phyloP scores from a whole-genome alignment of 495 filamentous ascomycete genomes.

The Penicillium cataractarum region DNA sequence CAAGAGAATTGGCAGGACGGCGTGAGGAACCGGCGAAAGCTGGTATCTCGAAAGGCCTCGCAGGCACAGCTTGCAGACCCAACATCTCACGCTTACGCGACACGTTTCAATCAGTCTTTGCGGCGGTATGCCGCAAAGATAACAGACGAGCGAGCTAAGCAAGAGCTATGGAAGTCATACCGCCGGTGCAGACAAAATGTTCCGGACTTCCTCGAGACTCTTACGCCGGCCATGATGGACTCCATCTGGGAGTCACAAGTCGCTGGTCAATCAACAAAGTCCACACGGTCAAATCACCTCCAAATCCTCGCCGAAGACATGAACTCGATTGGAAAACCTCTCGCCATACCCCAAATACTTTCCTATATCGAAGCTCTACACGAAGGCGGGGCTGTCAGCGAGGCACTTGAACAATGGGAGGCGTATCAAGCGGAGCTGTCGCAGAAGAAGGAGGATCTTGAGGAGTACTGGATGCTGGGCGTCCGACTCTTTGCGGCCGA shows the following conservation, averaged over 20 bases:
- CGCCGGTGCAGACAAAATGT: slow-evolving; percentile 46
- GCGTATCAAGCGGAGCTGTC: slow-evolving; percentile 56
- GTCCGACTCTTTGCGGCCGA: slow-evolving; percentile 64
- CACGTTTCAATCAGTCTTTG: slow-evolving; percentile 38
- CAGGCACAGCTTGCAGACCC: slow-evolving; percentile 28
- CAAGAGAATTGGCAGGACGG: slow-evolving; percentile 43
- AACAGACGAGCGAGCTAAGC: slow-evolving; percentile 30
- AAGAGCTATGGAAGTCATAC: slow-evolving; percentile 51
- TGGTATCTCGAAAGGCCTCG: slow-evolving; percentile 24
- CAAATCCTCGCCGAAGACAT: slow-evolving; percentile 66
- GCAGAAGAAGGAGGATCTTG: slow-evolving; percentile 51
- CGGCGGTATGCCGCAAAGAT: slow-evolving; percentile 27
- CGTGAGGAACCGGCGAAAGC: slow-evolving; percentile 24
- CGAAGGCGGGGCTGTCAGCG: slow-evolving; percentile 56
- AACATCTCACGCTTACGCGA: slow-evolving; percentile 36
- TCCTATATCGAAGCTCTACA: slow-evolving; percentile 68
- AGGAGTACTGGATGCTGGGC: slow-evolving; percentile 69
- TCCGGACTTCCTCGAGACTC: slow-evolving; percentile 40
- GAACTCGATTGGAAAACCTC: slow-evolving; percentile 50
- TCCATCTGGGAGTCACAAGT: slow-evolving; percentile 52
- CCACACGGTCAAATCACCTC: slow-evolving; percentile 58
- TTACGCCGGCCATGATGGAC: slow-evolving; percentile 41
- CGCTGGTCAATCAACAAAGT: slow-evolving; percentile 43
- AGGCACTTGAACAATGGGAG: slow-evolving; percentile 69
- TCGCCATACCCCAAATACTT: slow-evolving; percentile 61